Conservation (phyloP, 1,284 basidiomycete species). For the Leccinum pachyderme region DNA sequence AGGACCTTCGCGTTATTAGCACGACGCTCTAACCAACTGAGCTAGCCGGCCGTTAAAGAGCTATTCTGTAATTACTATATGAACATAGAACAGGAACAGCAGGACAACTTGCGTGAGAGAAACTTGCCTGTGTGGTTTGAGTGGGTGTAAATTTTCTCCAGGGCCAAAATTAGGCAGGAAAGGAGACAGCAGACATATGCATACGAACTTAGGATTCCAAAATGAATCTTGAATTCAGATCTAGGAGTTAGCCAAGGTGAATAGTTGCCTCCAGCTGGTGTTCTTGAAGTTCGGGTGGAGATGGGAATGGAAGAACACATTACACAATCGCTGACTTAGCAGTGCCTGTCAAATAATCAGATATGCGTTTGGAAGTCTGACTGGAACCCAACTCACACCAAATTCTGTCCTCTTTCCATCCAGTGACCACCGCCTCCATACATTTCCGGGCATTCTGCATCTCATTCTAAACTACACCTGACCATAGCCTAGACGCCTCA, state of each 20-base stretch:
- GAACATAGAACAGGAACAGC: not conserved
- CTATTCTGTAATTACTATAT: not conserved
- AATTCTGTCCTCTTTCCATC: not conserved
- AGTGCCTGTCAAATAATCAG: not conserved
- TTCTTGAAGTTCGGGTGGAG: not conserved
- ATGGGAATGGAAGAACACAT: not conserved
- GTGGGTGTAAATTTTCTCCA: no score
- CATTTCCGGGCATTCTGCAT: not conserved
- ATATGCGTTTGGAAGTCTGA: not conserved
- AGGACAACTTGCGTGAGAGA: no score
- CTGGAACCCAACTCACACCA: not conserved
- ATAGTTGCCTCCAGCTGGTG: no score
- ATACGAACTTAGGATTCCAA: no score
- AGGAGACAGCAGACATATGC: no score
- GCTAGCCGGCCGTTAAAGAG: not conserved
- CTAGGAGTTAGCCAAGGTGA: not conserved
- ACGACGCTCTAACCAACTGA: not conserved
- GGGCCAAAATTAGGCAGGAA: no score
- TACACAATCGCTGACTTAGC: not conserved
- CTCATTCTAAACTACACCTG: not conserved
- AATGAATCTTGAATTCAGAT: not conserved
- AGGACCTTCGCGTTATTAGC: not conserved
- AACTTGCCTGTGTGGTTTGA: no score
- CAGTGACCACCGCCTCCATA: not conserved
- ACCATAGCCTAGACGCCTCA: not conserved